Evolutionary conservation across 176 grass and related monocot species (phyloP), one percentile per base, ranked within the genome.

Genomic region (Oryza coarctata): DNA sequence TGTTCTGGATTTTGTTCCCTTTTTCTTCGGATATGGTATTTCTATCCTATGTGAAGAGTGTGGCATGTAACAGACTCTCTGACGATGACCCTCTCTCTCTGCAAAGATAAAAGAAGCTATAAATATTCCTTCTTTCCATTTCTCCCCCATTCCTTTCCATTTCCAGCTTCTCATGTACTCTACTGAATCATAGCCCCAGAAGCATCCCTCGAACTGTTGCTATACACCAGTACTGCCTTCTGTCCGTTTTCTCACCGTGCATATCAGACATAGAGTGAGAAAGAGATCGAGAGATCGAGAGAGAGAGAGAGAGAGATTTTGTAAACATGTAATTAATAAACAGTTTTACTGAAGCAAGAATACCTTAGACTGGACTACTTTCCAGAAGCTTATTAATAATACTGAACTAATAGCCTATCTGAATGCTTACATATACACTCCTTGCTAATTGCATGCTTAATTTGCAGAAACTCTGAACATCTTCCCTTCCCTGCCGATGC

Each of bases 391-490:
- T n/a, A 18, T 55, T 22, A 58, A 60, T 25, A 60, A n/a, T 60
- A 57, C 52, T n/a, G 7, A 57, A 60, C 6, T 2, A 39, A 39
- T 39, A 39, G 38, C 38, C 38, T 60, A 9, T 60, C 27, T 67
- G 38, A 36, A 78, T 79, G 63, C 67, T 81, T 82, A 31, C 73
- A 22, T 60, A 60, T 11, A 23, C 11, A 66, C 73, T 86, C 3
- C 41, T 39, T 52, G 17, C 38, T 28, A 22, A 79, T 47, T 58
- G 11, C 38, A 75, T 63, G 55, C 34, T 30, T n/a, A 22, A 55
- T 55, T n/a, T 97, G 84, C 94, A 97, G 94, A 94, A 81, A 97
- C 91, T 63, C 77, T 97, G 65, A 94, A 97, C 88, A 97, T 97
- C 82, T 97, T 97, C 55, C 94, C 94, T 64, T 93, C 94, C 13